A percentile compares a stretch with the other conserved stretches of the same genome.
Evolutionary conservation across 139 green algal species (phyloP).

Genomic region (Haematococcus lacustris): DNA sequence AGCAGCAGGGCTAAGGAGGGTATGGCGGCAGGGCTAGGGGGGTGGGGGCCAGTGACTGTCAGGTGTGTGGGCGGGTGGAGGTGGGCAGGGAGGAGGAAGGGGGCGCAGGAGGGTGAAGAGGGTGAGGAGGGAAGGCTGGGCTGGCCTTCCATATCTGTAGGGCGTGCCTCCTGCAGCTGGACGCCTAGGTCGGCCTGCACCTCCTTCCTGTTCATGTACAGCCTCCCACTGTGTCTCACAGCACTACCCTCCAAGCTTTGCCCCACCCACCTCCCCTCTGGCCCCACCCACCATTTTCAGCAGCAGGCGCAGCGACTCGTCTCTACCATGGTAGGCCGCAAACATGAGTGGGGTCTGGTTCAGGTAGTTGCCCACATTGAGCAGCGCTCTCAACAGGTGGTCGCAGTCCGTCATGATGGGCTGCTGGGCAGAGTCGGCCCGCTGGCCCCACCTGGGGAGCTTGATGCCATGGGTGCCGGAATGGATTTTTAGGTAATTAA

Average conservation of each 20-base stretch:
- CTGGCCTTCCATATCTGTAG: no score
- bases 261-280: not conserved
- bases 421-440: no score
- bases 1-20: not conserved
- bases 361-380: no score
- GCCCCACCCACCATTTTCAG: constrained; percentile 13
- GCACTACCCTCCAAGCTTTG: not conserved
- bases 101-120: not conserved
- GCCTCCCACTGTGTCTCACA: not conserved
- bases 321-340: constrained; percentile 12
- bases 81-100: not conserved
- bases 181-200: no score
- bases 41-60: not conserved
- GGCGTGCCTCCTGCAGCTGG: no score
- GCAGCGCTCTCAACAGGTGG: no score
- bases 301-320: constrained; percentile 17
- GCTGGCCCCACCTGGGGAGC: no score
- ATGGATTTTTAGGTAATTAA: constrained; percentile 23
- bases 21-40: not conserved
- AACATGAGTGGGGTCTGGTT: constrained; percentile 39
- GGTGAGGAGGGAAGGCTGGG: not conserved
- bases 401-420: no score
- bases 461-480: no score
- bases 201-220: no score
- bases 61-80: not conserved